Percentiles rank a stretch among this genome's conserved stretches.
phyloP scores from a whole-genome alignment of 1,284 basidiomycete species.

The Vanrija sp. region DNA sequence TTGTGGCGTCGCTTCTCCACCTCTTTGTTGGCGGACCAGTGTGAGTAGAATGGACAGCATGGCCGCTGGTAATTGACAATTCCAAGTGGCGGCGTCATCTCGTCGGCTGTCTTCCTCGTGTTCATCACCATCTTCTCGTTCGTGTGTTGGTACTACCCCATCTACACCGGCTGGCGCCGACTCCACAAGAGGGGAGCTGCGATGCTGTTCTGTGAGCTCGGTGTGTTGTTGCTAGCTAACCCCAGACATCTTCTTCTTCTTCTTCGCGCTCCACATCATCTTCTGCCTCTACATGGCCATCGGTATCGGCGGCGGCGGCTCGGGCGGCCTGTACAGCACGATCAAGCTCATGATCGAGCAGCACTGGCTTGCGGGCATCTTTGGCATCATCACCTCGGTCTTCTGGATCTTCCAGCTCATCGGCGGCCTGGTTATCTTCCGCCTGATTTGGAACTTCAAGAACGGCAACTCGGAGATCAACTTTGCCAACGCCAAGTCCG shows the following conservation, averaged over 20 bases:
- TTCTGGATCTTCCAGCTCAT: constrained; percentile 79
- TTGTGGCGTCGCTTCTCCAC: constrained; percentile 84
- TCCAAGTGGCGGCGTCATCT: constrained; percentile 5
- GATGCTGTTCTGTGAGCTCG: constrained; percentile 52
- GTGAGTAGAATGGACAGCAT: too few relatives aligned
- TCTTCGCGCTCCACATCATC: constrained; percentile 85
- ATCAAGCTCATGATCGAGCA: constrained; percentile 65
- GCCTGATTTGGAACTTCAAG: constrained; percentile 49
- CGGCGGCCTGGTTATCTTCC: constrained; percentile 46
- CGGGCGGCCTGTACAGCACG: constrained; percentile 90
- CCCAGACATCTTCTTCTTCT: constrained; percentile 89
- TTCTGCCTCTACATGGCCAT: constrained; percentile 85
- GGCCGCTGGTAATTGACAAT: too few relatives aligned
- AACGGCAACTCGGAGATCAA: constrained; percentile 47
- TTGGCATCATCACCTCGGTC: constrained; percentile 72
- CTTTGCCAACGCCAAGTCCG: constrained; percentile 22
- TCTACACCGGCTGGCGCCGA: constrained; percentile 97
- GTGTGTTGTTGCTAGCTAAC: constrained; percentile 7
- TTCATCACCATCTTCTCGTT: constrained; percentile 79
- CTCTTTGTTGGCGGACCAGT: constrained; percentile 60
- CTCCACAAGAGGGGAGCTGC: constrained; percentile 53
- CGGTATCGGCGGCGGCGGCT: constrained; percentile 72
- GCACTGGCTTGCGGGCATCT: constrained; percentile 65
- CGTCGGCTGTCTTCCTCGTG: constrained; percentile 60
- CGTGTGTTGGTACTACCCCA: constrained; percentile 87